Conservation (phyloP, 2,329 filamentous ascomycete species). For the Fonsecaea pedrosoi region DNA sequence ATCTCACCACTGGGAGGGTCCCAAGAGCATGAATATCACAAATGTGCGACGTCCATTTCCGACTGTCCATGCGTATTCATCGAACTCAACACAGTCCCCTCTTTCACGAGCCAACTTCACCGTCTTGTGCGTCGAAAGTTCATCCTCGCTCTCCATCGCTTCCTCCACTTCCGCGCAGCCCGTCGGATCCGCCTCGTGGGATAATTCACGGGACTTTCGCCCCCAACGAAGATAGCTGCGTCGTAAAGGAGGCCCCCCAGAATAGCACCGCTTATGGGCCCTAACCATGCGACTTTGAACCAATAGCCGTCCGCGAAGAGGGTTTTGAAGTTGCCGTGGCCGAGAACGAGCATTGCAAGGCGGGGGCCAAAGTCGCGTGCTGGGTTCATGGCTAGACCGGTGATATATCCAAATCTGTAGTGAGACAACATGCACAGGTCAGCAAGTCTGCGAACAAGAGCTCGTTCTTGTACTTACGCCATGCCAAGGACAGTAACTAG, state of each 20-base stretch:
- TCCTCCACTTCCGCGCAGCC: conserved; percentile 50
- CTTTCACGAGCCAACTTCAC: background rate
- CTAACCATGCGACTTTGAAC: conserved; percentile 52
- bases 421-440: background rate
- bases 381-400: conserved; percentile 58
- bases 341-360: conserved; percentile 54
- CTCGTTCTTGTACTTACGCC: conserved; percentile 25
- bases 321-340: conserved; percentile 50
- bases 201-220: conserved; percentile 61
- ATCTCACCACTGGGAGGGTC: too few relatives aligned
- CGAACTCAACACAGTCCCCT: background rate
- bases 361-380: conserved; percentile 59
- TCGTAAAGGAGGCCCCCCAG: conserved; percentile 60
- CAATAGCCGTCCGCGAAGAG: conserved; percentile 56
- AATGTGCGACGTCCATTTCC: too few relatives aligned
- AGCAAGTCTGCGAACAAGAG: background rate
- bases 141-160: conserved; percentile 20
- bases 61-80: background rate
- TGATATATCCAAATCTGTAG: conserved; percentile 53
- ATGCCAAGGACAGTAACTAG: conserved; percentile 47
- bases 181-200: conserved; percentile 52
- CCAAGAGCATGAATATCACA: too few relatives aligned
- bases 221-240: conserved; percentile 58
- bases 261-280: conserved; percentile 48
- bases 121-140: background rate